A percentile compares a stretch with the other conserved stretches of the same genome.
Evolutionary conservation across 805 yeast species (phyloP).

Genomic region (Pichia insulana): DNA sequence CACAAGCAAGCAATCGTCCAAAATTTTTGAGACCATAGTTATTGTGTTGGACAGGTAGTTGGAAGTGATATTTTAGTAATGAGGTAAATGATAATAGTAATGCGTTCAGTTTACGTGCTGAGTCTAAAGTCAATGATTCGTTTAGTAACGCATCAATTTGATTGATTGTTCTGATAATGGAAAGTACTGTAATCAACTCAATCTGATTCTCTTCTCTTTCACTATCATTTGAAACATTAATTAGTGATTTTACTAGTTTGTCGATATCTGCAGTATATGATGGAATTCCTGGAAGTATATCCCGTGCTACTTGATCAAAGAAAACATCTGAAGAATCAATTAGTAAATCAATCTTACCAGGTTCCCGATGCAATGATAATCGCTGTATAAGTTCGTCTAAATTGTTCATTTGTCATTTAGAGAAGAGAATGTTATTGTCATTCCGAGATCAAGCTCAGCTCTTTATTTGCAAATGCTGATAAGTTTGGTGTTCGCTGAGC

Average conservation of each 20-base stretch:
- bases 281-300: not conserved
- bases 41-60: conserved; percentile 16
- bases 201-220: conserved; percentile 14
- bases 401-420: too few relatives aligned
- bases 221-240: not conserved
- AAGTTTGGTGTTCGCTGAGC: not conserved
- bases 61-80: conserved; percentile 22
- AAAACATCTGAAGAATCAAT: not conserved
- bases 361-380: too few relatives aligned
- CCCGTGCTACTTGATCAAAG: not conserved
- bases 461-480: too few relatives aligned
- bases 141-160: conserved; percentile 12
- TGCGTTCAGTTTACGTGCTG: conserved; percentile 10
- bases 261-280: not conserved
- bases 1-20: conserved; percentile 15
- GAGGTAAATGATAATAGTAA: conserved; percentile 15
- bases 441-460: too few relatives aligned
- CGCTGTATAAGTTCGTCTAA: too few relatives aligned
- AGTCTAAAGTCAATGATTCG: conserved; percentile 9
- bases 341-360: too few relatives aligned
- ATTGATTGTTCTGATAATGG: conserved; percentile 15
- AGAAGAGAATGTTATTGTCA: too few relatives aligned
- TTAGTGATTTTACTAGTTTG: not conserved
- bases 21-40: conserved; percentile 23
- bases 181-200: conserved; percentile 21